These are phyloP conservation scores for Naganishia kalamii DNA, from an alignment of 768 basidiomycete species.

Conservation along the genomic window DNA sequence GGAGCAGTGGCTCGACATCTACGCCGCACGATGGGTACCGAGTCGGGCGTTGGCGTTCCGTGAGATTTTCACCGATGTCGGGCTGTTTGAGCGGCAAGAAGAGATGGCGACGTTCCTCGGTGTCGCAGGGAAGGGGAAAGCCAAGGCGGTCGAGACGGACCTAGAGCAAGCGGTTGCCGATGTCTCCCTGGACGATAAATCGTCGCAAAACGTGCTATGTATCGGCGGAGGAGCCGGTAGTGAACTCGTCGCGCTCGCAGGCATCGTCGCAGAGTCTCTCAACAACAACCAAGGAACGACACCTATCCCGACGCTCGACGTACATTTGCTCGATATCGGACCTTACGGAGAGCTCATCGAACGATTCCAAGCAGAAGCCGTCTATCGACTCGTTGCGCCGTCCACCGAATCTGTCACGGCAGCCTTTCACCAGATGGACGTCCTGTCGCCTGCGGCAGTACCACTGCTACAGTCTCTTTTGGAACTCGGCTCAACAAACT, in stretches of 20 bases:
- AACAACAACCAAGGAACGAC: background rate
- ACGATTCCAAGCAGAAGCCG: background rate
- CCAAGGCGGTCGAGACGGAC: conserved; percentile 17
- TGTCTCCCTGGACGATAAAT: background rate
- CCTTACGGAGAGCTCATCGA: conserved; percentile 29
- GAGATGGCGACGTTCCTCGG: conserved; percentile 15
- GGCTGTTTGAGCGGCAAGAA: conserved; percentile 32
- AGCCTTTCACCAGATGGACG: conserved; percentile 19
- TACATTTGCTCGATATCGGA: conserved; percentile 38
- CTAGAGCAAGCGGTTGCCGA: background rate
- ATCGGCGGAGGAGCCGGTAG: conserved; percentile 45
- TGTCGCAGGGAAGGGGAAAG: conserved; percentile 21
- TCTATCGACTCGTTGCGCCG: background rate
- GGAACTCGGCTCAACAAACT: background rate
- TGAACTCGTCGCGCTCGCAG: conserved; percentile 37
- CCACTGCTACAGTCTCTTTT: background rate
- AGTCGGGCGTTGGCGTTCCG: conserved; percentile 41
- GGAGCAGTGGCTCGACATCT: conserved; percentile 33
- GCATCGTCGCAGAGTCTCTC: conserved; percentile 25
- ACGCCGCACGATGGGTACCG: conserved; percentile 45
- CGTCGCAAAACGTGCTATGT: conserved; percentile 30
- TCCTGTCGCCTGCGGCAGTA: background rate
- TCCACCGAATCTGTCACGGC: background rate
- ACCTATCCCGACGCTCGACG: background rate
- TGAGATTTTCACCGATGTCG: conserved; percentile 38